A percentile compares a stretch with the other conserved stretches of the same genome.
phyloP scores from a whole-genome alignment of 2,329 filamentous ascomycete species.

The Nannizziopsis arthrosporioides region DNA sequence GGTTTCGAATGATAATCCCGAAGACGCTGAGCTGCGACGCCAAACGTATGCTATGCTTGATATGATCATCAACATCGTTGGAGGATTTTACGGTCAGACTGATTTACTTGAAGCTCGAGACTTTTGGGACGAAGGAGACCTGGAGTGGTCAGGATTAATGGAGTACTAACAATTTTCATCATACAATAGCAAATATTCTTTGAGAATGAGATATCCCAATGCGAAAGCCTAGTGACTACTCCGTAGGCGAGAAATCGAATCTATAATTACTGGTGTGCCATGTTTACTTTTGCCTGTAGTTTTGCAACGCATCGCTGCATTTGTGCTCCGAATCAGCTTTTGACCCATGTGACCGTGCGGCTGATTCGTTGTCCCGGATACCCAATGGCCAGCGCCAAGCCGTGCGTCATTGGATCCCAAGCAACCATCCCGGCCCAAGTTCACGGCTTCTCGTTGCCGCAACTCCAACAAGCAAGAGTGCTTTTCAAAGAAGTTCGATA shows the following conservation, averaged over 20 bases:
- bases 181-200: too few relatives aligned
- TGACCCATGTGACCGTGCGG: too few relatives aligned
- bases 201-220: too few relatives aligned
- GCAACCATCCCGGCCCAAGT: not conserved
- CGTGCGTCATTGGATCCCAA: not conserved
- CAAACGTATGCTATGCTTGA: slow-evolving; percentile 59
- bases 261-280: too few relatives aligned
- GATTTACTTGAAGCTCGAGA: slow-evolving; percentile 69
- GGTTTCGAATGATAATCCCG: slow-evolving; percentile 18
- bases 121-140: slow-evolving; percentile 31
- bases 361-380: too few relatives aligned
- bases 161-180: not conserved
- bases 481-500: not conserved
- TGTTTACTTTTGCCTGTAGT: too few relatives aligned
- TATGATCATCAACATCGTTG: slow-evolving; percentile 80
- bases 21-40: slow-evolving; percentile 22
- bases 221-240: too few relatives aligned
- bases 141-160: not conserved
- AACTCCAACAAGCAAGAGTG: too few relatives aligned
- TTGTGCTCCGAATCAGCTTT: too few relatives aligned
- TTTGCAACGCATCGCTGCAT: too few relatives aligned
- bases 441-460: not conserved
- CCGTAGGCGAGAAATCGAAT: too few relatives aligned
- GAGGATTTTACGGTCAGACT: slow-evolving; percentile 79
- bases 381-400: not conserved